These are phyloP conservation scores for Aspergillus sparsus DNA, from an alignment of 495 filamentous ascomycete genomes.

Conservation along the genomic window DNA sequence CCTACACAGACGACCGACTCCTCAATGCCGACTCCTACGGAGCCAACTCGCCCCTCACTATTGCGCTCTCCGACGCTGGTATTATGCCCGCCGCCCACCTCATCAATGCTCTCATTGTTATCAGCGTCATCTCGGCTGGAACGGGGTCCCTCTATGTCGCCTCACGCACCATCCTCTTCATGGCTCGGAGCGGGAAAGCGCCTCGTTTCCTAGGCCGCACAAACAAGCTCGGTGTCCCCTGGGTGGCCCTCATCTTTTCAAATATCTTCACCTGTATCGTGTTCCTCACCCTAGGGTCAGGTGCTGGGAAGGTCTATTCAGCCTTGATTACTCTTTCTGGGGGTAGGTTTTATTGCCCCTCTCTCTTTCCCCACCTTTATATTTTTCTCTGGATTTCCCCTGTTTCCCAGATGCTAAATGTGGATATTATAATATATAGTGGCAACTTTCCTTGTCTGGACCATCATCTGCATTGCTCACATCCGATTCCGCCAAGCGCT, in stretches of 20 bases:
- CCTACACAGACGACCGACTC: conserved; percentile 42
- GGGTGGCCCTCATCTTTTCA: conserved; percentile 60
- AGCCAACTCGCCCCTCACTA: conserved; percentile 72
- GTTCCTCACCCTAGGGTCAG: conserved; percentile 62
- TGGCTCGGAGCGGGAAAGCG: conserved; percentile 65
- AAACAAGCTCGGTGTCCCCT: conserved; percentile 64
- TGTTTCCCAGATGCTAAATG: neutral
- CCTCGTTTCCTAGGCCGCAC: conserved; percentile 65
- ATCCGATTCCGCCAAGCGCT: conserved; percentile 65
- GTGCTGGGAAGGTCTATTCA: conserved; percentile 54
- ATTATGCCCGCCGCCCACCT: conserved; percentile 66
- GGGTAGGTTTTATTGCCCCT: conserved; percentile 24
- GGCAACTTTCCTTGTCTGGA: conserved; percentile 70
- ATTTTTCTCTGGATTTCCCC: too few species aligned
- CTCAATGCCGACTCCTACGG: conserved; percentile 46
- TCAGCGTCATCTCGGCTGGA: conserved; percentile 67
- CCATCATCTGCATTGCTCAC: conserved; percentile 62
- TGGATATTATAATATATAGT: conserved; percentile 35
- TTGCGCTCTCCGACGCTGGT: conserved; percentile 67
- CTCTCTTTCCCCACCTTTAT: conserved; percentile 20
- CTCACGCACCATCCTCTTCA: conserved; percentile 65
- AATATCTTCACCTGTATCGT: conserved; percentile 68
- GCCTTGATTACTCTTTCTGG: conserved; percentile 50
- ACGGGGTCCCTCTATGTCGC: conserved; percentile 71
- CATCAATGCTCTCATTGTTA: conserved; percentile 71